These are phyloP conservation scores for Straminergon stramineum DNA, from an alignment of 225 moss, liverwort and hornwort genomes.

Conservation along the genomic window DNA sequence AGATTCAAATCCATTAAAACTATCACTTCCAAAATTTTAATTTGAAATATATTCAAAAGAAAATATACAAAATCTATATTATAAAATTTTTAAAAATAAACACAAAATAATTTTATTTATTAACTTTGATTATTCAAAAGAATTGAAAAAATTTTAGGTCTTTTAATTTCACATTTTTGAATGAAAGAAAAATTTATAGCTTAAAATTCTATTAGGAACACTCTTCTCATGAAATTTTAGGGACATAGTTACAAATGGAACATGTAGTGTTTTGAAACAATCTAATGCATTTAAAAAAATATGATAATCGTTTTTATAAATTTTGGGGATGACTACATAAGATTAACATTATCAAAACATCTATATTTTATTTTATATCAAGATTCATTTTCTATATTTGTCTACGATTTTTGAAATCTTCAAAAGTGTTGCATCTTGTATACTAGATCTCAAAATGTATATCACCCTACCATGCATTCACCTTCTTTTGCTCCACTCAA, in stretches of 20 bases:
- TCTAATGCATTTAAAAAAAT: not conserved
- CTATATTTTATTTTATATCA: not conserved
- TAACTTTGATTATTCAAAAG: not conserved
- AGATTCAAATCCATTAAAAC: not conserved
- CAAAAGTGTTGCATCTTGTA: not conserved
- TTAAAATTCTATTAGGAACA: not conserved
- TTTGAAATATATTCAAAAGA: not conserved
- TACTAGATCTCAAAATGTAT: not conserved
- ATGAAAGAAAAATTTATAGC: not conserved
- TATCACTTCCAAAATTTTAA: not conserved
- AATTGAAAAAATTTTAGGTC: fast-evolving
- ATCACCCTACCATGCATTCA: not conserved
- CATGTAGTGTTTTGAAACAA: not conserved
- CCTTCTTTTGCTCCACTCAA: fast-evolving
- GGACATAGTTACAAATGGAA: too few relatives aligned
- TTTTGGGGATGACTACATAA: not conserved
- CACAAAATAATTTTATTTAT: not conserved
- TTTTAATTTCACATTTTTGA: not conserved
- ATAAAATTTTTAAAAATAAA: too few relatives aligned
- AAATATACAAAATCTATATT: not conserved
- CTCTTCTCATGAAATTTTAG: not conserved
- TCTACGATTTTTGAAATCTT: not conserved
- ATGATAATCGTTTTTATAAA: not conserved
- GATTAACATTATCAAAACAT: not conserved
- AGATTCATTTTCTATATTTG: not conserved